Conservation (phyloP, 176 grass and related monocot genomes). For the Tillandsia fasciculata region DNA sequence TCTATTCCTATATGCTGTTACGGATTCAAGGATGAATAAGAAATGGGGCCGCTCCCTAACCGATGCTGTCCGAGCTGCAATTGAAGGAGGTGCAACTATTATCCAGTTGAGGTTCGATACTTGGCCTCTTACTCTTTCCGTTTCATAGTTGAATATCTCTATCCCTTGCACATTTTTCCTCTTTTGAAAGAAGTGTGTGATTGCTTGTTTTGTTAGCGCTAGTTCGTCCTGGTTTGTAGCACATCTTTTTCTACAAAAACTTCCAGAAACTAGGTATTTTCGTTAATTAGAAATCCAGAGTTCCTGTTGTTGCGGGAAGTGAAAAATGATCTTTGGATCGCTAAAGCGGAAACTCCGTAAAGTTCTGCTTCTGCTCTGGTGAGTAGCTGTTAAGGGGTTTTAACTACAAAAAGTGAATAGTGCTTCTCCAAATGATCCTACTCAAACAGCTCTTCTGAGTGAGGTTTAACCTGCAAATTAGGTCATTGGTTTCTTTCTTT, state of each 20-base stretch:
- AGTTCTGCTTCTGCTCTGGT: too few relatives aligned
- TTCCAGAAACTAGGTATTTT: background rate
- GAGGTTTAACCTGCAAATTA: background rate
- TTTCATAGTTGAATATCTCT: background rate
- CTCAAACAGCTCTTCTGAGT: background rate
- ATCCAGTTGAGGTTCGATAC: conserved; percentile 62
- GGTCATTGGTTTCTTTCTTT: conserved; percentile 1
- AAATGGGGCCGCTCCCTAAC: conserved; percentile 68
- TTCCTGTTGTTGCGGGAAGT: too few relatives aligned
- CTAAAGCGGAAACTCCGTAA: too few relatives aligned
- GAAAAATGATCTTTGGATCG: too few relatives aligned
- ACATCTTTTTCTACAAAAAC: background rate
- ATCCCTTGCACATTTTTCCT: background rate
- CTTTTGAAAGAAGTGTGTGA: background rate
- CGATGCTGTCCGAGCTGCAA: conserved; percentile 62
- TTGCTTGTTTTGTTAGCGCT: background rate
- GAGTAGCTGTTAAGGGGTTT: too few relatives aligned
- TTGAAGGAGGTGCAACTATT: conserved; percentile 81
- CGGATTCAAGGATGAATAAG: conserved; percentile 79
- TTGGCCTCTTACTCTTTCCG: background rate
- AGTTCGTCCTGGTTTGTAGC: background rate
- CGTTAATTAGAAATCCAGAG: background rate
- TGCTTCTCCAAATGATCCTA: background rate
- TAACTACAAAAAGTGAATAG: background rate
- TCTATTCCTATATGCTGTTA: conserved; percentile 87